Conservation (phyloP, 495 filamentous ascomycete species). For the Penicillium ucsense region DNA sequence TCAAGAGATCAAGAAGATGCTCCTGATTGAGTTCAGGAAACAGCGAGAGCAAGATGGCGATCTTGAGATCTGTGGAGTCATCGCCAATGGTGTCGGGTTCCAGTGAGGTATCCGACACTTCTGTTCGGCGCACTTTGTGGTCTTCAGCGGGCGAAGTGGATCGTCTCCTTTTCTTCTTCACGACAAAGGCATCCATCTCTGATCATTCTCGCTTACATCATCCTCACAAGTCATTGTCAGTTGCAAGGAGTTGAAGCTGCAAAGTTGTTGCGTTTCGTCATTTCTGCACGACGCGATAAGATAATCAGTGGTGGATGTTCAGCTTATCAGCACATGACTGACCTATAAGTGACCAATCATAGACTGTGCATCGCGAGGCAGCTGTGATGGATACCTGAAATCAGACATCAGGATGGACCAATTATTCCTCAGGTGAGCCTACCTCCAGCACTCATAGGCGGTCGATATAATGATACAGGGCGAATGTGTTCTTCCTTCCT, state of each 20-base stretch:
- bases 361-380: too few species aligned
- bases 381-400: too few species aligned
- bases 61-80: slow-evolving; percentile 79
- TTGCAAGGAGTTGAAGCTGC: too few species aligned
- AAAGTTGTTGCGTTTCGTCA: too few species aligned
- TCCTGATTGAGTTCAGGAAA: slow-evolving; percentile 53
- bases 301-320: slow-evolving; percentile 2
- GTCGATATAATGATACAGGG: too few species aligned
- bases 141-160: slow-evolving; percentile 9
- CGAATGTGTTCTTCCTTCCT: too few species aligned
- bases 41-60: slow-evolving; percentile 74
- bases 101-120: neutral
- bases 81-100: slow-evolving; percentile 30
- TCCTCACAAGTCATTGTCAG: neutral
- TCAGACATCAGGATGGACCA: too few species aligned
- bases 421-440: too few species aligned
- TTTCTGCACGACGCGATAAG: slow-evolving; percentile 1
- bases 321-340: slow-evolving; percentile 26
- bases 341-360: slow-evolving; percentile 25
- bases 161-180: slow-evolving; percentile 39
- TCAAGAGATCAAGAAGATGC: slow-evolving; percentile 64
- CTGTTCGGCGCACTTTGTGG: too few species aligned
- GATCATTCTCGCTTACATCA: neutral
- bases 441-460: too few species aligned
- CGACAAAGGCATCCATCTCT: slow-evolving; percentile 49